Conservation (phyloP, 139 green algal genomes). For the Pycnococcus provasolii region DNA sequence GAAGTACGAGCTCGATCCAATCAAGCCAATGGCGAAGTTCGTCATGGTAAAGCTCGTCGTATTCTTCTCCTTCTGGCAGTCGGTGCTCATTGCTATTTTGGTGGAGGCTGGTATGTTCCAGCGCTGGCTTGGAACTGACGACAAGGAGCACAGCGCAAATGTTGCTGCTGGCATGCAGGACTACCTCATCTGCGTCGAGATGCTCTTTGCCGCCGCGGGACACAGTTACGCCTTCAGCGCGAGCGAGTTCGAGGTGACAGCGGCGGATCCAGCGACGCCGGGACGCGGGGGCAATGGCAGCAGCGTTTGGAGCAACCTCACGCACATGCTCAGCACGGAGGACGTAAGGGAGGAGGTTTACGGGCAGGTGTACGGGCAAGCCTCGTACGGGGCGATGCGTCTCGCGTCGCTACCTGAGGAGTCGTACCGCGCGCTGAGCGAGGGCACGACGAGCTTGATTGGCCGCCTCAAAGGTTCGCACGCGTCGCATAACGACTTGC, state of each 20-base stretch:
- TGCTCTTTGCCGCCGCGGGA: slow-evolving; percentile 82
- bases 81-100: slow-evolving; percentile 40
- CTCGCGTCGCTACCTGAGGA: too few species aligned
- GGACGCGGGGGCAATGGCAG: too few species aligned
- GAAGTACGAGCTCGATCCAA: slow-evolving; percentile 72
- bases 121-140: slow-evolving; percentile 4
- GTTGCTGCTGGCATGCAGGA: slow-evolving; percentile 64
- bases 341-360: too few species aligned
- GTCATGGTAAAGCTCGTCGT: slow-evolving; percentile 86
- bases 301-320: too few species aligned
- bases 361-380: too few species aligned
- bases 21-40: slow-evolving; percentile 87
- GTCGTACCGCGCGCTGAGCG: too few species aligned
- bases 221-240: slow-evolving; percentile 86
- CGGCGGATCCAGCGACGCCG: too few species aligned
- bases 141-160: slow-evolving; percentile 44
- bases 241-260: background rate
- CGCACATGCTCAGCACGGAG: too few species aligned
- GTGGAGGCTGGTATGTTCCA: slow-evolving; percentile 37
- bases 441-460: too few species aligned
- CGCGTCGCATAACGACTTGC: too few species aligned
- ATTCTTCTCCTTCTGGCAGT: slow-evolving; percentile 93
- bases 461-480: too few species aligned
- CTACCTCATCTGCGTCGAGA: slow-evolving; percentile 93
- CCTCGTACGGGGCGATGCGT: too few species aligned